Base-by-base conservation (phyloP, 1,284 basidiomycete species). In the Vanrija sp. region DNA sequence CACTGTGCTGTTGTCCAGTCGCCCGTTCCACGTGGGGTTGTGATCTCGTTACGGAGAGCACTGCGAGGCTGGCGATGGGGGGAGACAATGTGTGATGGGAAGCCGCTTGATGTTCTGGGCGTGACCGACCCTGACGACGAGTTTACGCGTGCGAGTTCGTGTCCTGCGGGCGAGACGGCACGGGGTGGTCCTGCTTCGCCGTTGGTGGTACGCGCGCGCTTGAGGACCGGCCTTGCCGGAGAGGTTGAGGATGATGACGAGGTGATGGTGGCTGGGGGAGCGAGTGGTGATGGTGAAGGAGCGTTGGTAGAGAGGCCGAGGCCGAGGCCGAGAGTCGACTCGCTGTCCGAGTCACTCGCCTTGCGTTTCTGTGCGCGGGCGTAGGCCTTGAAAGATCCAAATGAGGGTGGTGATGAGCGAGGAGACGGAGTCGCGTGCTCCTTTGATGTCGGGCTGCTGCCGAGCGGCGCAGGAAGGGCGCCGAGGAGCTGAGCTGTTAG, bases 391-490 rank as follows among this genome's bases (percentile, higher is more conserved):
- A 59, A 57, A 15, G 53, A 54, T 6, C 54, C 27, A 38, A 42
- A 60, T 3, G 53, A 39, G 14, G 44, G 36, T 31, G 31, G 31
- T 10, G 59, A 36, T 4, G 63, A 53, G 9, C 63, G 50, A 3
- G 62, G 54, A 16, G 52, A 41, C 1, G 68, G 56, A 0, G 61
- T 56, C 0, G 31, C 31, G 12, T 31, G 8, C 31, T 31, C 31
- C 31, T 31, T 31, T 1, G 31, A 14, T 12, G 31, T 31, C 12
- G 31, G 9, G 31, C 31, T 31, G 31, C 31, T 31, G 31, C 31
- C 31, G 31, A 73, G 56, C 8, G 71, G 71, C 1, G 67, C 68
- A 9, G 71, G 71, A 16, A 73, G 60, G 19, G 49, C 45, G 6
- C 59, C 56, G 18, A 73, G 49, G 9, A 67, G 55, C 71, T 72